Percentiles rank a stretch among this genome's conserved stretches.
Conservation (phyloP, 306 rosid genomes). For the Aeschynomene evenia region DNA sequence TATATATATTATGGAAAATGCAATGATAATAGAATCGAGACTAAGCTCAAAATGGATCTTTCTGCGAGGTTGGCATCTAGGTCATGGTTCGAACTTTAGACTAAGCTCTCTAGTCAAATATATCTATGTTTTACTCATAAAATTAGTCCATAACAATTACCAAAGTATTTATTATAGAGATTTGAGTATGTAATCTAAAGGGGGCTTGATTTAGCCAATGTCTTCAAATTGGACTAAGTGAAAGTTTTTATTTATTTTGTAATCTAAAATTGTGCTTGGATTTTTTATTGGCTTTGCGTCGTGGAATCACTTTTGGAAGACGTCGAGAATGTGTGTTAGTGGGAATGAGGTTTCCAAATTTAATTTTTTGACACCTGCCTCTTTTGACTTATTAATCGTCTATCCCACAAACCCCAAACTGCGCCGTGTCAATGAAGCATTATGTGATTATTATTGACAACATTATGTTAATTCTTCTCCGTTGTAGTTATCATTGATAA, state of each 20-base stretch:
- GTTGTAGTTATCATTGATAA: constrained; percentile 18
- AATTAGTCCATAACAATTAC: too few relatives aligned
- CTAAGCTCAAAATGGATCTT: too few relatives aligned
- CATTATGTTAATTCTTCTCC: constrained; percentile 27
- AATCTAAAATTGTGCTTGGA: constrained; percentile 20
- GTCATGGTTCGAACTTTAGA: too few relatives aligned
- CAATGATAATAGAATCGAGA: too few relatives aligned
- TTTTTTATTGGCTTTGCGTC: constrained; percentile 29
- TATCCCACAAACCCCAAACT: constrained; percentile 18
- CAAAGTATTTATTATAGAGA: constrained; percentile 6
- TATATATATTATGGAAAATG: too few relatives aligned
- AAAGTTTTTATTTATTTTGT: too few relatives aligned
- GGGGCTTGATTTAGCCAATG: neutral
- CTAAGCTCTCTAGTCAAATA: too few relatives aligned
- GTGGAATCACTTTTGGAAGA: constrained; percentile 26
- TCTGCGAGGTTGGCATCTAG: too few relatives aligned
- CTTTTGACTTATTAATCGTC: constrained; percentile 40
- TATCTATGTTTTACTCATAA: too few relatives aligned
- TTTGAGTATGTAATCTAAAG: neutral
- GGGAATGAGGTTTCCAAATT: neutral
- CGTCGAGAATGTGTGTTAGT: constrained; percentile 22
- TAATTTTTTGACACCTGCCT: constrained; percentile 22
- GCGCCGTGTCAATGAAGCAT: constrained; percentile 34
- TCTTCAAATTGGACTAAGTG: neutral
- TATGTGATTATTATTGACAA: constrained; percentile 28